Evolutionary conservation across 116 monocot genomes (phyloP).

Genomic region (Iris pallida): DNA sequence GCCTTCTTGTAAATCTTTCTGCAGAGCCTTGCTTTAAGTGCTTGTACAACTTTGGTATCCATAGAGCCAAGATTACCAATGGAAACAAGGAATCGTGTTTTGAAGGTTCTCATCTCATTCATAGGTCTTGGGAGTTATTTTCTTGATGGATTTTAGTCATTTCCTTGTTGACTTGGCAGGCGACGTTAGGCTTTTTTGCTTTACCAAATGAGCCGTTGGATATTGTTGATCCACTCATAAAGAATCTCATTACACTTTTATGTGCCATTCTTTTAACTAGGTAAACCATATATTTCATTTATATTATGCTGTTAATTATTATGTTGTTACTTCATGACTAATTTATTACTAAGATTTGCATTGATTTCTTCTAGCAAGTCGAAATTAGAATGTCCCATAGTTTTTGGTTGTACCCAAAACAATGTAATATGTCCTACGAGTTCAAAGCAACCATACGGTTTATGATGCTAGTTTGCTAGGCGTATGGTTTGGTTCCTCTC

Average conservation of each 20-base stretch:
- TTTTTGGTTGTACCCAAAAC: too few species aligned
- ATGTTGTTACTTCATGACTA: too few species aligned
- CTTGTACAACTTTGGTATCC: slow-evolving; percentile 90
- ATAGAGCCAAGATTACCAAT: slow-evolving; percentile 81
- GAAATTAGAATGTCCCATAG: too few species aligned
- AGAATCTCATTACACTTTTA: slow-evolving; percentile 82
- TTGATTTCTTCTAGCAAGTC: too few species aligned
- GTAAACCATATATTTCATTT: slow-evolving; percentile 17
- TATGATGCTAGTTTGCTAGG: too few species aligned
- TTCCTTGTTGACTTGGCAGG: slow-evolving; percentile 36
- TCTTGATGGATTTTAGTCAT: background rate
- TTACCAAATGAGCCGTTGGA: slow-evolving; percentile 71
- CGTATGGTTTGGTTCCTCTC: too few species aligned
- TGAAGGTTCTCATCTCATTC: slow-evolving; percentile 57
- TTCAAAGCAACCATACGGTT: too few species aligned
- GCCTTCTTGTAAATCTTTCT: slow-evolving; percentile 9
- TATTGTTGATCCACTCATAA: slow-evolving; percentile 73
- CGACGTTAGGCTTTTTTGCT: slow-evolving; percentile 78
- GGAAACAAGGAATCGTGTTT: slow-evolving; percentile 87
- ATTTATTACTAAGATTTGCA: too few species aligned
- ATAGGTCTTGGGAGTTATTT: background rate
- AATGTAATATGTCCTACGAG: too few species aligned
- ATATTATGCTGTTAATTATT: too few species aligned
- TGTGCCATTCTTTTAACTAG: slow-evolving; percentile 92
- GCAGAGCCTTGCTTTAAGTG: slow-evolving; percentile 88